phyloP scores from a whole-genome alignment of 441 rosid genomes.

The Eutrema salsugineum region DNA sequence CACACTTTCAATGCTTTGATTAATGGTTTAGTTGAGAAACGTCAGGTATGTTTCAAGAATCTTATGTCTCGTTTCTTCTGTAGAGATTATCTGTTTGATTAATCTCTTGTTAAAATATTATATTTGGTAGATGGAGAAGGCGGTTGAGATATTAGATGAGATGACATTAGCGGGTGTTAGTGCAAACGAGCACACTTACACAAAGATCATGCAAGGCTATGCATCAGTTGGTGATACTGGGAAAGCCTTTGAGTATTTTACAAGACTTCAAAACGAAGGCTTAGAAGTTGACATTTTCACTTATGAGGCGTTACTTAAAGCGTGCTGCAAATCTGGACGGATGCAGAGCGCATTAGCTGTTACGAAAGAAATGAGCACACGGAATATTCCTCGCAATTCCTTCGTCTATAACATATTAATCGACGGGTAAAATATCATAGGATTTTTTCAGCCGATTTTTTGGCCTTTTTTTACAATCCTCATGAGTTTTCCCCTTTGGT shows the following conservation, averaged over 20 bases:
- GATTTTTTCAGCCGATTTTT: neutral
- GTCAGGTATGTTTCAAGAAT: slow-evolving; percentile 52
- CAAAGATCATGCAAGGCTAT: slow-evolving; percentile 96
- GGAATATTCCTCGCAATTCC: slow-evolving; percentile 75
- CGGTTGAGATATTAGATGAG: slow-evolving; percentile 82
- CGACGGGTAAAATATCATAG: slow-evolving; percentile 65
- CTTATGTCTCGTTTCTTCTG: neutral
- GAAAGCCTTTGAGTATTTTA: slow-evolving; percentile 85
- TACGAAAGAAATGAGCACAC: slow-evolving; percentile 84
- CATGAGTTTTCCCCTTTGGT: neutral
- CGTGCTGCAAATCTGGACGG: slow-evolving; percentile 97
- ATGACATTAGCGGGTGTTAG: slow-evolving; percentile 75
- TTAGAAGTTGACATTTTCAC: slow-evolving; percentile 80
- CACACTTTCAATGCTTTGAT: slow-evolving; percentile 91
- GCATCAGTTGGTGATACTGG: slow-evolving; percentile 94
- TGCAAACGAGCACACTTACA: slow-evolving; percentile 88
- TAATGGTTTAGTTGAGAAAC: slow-evolving; percentile 89
- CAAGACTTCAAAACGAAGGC: slow-evolving; percentile 78
- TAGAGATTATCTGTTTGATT: neutral
- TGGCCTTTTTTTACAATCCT: neutral
- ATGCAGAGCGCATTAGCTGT: slow-evolving; percentile 99
- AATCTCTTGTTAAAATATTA: neutral
- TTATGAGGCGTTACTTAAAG: slow-evolving; percentile 89
- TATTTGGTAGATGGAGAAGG: slow-evolving; percentile 77
- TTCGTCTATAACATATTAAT: slow-evolving; percentile 84